A percentile compares a stretch with the other conserved stretches of the same genome.
Conservation (phyloP, 2,329 filamentous ascomycete genomes). For the Hymenoscyphus linearis region DNA sequence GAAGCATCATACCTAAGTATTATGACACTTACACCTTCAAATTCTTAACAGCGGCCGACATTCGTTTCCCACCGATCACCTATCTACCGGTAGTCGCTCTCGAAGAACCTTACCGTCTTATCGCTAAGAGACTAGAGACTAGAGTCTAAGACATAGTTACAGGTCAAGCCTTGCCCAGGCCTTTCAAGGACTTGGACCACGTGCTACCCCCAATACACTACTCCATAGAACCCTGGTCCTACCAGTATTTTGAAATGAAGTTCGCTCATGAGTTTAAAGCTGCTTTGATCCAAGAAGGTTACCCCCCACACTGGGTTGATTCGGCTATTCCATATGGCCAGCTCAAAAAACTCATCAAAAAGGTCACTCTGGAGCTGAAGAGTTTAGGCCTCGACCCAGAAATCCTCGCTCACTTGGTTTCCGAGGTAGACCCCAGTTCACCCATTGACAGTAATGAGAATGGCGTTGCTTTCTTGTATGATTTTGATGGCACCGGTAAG, state of each 20-base stretch:
- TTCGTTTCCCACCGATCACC: background rate
- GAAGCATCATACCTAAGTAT: background rate
- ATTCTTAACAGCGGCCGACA: background rate
- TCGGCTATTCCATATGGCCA: conserved; percentile 78
- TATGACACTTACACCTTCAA: background rate
- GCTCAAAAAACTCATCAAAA: conserved; percentile 85
- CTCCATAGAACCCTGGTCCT: background rate
- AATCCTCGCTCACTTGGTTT: conserved; percentile 61
- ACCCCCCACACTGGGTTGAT: conserved; percentile 65
- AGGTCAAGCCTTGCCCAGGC: background rate
- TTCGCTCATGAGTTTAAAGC: conserved; percentile 76
- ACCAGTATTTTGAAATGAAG: conserved; percentile 66
- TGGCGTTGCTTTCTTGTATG: conserved; percentile 44
- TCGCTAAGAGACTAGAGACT: too few relatives aligned
- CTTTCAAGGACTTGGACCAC: background rate
- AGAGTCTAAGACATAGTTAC: background rate
- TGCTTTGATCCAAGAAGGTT: conserved; percentile 64
- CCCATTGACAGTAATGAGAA: conserved; percentile 7
- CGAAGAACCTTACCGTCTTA: background rate
- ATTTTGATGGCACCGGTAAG: conserved; percentile 42
- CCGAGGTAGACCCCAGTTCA: conserved; percentile 4
- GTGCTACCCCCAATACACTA: background rate
- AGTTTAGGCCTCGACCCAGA: conserved; percentile 66
- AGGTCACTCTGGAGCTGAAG: conserved; percentile 61
- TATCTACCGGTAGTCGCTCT: background rate